These are phyloP conservation scores for Calocybe cyanea DNA, from an alignment of 768 basidiomycete genomes.

Conservation along the genomic window DNA sequence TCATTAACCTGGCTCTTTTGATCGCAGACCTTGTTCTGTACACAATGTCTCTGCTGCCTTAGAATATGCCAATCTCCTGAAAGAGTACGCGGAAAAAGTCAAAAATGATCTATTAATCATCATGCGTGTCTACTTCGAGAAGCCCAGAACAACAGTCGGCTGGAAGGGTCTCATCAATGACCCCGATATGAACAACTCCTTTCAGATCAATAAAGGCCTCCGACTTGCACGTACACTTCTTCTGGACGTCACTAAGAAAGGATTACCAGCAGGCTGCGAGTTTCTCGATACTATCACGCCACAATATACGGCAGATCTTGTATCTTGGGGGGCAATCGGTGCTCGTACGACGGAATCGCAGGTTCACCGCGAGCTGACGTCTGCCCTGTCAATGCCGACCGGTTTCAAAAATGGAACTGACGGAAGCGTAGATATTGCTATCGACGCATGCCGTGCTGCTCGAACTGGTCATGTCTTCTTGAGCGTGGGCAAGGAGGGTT, in stretches of 20 bases:
- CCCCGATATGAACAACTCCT: conserved; percentile 88
- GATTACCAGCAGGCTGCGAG: conserved; percentile 94
- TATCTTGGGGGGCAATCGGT: conserved; percentile 95
- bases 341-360: conserved; percentile 91
- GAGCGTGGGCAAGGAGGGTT: conserved; percentile 93
- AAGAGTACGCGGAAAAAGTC: conserved; percentile 73
- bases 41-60: conserved; percentile 84
- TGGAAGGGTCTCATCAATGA: conserved; percentile 99
- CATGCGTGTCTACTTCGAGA: conserved; percentile 99
- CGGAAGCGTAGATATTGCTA: conserved; percentile 84
- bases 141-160: conserved; percentile 92
- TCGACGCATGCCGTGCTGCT: conserved; percentile 95
- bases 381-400: conserved; percentile 89
- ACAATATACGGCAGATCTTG: conserved; percentile 90
- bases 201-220: conserved; percentile 96
- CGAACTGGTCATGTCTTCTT: conserved; percentile 91
- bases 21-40: conserved; percentile 83
- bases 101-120: conserved; percentile 88
- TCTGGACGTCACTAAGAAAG: conserved; percentile 85
- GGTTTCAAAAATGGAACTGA: conserved; percentile 99
- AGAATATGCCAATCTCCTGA: conserved; percentile 81
- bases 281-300: conserved; percentile 69
- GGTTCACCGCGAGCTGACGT: conserved; percentile 86
- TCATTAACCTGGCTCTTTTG: background rate
- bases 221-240: conserved; percentile 84